These are phyloP conservation scores for Flaveria floridana DNA, from an alignment of 140 eudicot genomes.

Conservation along the genomic window DNA sequence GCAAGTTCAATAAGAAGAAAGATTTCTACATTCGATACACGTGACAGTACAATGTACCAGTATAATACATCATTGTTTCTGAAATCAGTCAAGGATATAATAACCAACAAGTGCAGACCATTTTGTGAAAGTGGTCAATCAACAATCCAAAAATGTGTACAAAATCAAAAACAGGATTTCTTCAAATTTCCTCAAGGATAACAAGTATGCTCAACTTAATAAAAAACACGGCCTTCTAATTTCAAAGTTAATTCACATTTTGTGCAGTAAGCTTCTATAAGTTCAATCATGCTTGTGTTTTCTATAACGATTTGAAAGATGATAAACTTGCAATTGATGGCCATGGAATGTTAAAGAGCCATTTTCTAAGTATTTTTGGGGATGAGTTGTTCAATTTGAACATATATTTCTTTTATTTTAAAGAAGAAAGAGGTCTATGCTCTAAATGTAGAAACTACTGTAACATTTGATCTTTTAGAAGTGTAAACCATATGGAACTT, in stretches of 20 bases:
- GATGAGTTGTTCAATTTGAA: conserved; percentile 9
- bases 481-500: background rate
- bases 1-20: background rate
- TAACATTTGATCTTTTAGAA: background rate
- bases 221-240: background rate
- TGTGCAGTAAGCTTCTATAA: background rate
- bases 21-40: conserved; percentile 16
- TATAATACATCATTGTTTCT: background rate
- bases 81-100: conserved; percentile 1
- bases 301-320: background rate
- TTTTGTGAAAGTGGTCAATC: conserved; percentile 14
- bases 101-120: conserved; percentile 20
- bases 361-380: background rate
- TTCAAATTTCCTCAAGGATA: background rate
- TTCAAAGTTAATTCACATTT: background rate
- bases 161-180: background rate
- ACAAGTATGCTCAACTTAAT: background rate
- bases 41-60: conserved; percentile 12
- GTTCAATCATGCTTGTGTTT: conserved; percentile 9
- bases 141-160: conserved; percentile 13
- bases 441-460: background rate
- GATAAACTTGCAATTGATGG: conserved; percentile 7
- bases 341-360: background rate
- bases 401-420: background rate
- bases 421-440: background rate